Base-by-base conservation (phyloP, 306 rosid species). In the Purshia tridentata region DNA sequence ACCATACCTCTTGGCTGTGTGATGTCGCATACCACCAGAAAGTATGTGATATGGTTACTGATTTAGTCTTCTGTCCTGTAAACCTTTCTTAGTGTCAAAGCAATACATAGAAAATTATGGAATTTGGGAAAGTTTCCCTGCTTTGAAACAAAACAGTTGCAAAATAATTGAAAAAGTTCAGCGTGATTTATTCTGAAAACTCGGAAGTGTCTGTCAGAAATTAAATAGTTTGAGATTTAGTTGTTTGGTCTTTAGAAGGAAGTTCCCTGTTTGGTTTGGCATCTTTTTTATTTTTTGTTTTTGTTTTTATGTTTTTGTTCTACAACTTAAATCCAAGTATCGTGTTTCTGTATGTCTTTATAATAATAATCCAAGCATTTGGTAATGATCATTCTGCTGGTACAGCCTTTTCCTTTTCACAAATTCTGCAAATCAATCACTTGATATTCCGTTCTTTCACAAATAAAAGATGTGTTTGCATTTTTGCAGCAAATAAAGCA, bases 81-180 rank as follows among this genome's bases (percentile, higher is more conserved):
- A 41, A 58, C 74, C 52, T 49, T 57, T 76, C 20, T 14, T 54
- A 18, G 41, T 4, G 73, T 56, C n/a, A 46, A 66, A 18, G 50
- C 45, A 15, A 15, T 66, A 42, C 65, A 16, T 57, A 9, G 47
- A n/a, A 39, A 10, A 37, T 37, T 18, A 70, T 55, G 52, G 8
- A 37, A 18, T 70, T 9, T 4, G 3, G 1, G 46, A 49, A 6
- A 19, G 49, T 4, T 41, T 41, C 67, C 67, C 67, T 42, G 35
- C 35, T 41, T 40, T 41, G 50, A 41, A 16, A 41, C 35, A 9
- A 6, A 9, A 63, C 4, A 40, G 50, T 9, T 63, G 8, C 50
- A 49, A 6, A 18, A 64, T 20, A 66, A 51, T 2, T 4, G 71
- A 19, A 35, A 11, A 52, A 53, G 3, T 13, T 20, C 4, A 37